These are phyloP conservation scores for Kodamaea derodonti DNA, from an alignment of 1,139 yeast genomes.

Conservation along the genomic window DNA sequence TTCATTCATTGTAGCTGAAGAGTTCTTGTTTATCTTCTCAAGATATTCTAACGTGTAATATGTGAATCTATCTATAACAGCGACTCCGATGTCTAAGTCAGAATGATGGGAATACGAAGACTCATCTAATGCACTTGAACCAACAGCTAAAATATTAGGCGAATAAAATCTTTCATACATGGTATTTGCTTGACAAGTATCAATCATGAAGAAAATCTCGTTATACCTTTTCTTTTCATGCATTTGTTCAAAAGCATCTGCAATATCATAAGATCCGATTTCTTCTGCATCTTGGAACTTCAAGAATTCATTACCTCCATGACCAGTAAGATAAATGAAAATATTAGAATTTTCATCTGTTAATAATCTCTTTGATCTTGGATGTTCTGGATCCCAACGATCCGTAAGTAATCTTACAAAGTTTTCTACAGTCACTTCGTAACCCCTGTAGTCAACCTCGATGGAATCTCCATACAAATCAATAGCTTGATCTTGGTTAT, in stretches of 20 bases:
- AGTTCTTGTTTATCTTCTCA: constrained; percentile 74
- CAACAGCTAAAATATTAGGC: constrained; percentile 90
- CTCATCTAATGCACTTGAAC: constrained; percentile 86
- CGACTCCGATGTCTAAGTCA: constrained; percentile 94
- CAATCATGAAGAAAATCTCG: constrained; percentile 95
- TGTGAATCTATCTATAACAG: constrained; percentile 94
- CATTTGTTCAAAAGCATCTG: constrained; percentile 98
- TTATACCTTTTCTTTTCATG: constrained; percentile 91
- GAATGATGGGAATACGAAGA: constrained; percentile 95
- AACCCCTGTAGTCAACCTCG: constrained; percentile 96
- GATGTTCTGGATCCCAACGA: constrained; percentile 92
- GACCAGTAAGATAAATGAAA: constrained; percentile 94
- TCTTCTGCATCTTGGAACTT: constrained; percentile 99
- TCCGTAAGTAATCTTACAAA: constrained; percentile 86
- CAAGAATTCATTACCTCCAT: constrained; percentile 95
- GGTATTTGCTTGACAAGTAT: constrained; percentile 97
- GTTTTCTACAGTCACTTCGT: constrained; percentile 96
- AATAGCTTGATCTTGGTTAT: constrained; percentile 88
- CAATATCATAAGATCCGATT: constrained; percentile 90
- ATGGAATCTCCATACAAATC: constrained; percentile 92
- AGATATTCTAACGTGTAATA: constrained; percentile 86
- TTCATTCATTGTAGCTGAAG: constrained; percentile 73
- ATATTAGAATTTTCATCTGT: constrained; percentile 94
- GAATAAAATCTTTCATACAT: constrained; percentile 92
- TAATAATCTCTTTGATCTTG: constrained; percentile 81